A percentile compares a stretch with the other conserved stretches of the same genome.
Conservation (phyloP, 768 basidiomycete species). For the Lyophyllum semitale region DNA sequence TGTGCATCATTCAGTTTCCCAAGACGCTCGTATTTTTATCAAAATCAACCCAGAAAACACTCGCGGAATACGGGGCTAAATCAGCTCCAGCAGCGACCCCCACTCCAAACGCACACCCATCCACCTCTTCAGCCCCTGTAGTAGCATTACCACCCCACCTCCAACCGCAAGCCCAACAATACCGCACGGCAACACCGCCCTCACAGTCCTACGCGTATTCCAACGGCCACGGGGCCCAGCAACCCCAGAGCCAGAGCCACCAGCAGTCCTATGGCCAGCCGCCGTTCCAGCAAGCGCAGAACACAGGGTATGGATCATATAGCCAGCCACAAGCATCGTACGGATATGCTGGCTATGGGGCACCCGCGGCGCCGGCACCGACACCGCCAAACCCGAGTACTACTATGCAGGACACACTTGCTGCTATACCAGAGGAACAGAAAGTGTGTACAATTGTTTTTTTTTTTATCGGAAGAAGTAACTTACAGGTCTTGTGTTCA, state of each 20-base stretch:
- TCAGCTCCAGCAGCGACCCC: slow-evolving; percentile 19
- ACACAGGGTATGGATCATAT: slow-evolving; percentile 4
- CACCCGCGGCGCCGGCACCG: slow-evolving; percentile 28
- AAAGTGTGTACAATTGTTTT: slow-evolving; percentile 42
- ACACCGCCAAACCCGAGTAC: slow-evolving; percentile 19
- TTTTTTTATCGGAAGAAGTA: slow-evolving; percentile 3
- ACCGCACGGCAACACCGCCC: slow-evolving; percentile 37
- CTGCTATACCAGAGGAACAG: slow-evolving; percentile 67
- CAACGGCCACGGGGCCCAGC: slow-evolving; percentile 21
- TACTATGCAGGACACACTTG: slow-evolving; percentile 58
- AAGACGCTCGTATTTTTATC: not conserved
- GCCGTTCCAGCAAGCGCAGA: not conserved
- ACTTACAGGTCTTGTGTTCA: not conserved
- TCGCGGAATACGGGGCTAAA: slow-evolving; percentile 50
- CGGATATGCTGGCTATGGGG: not conserved
- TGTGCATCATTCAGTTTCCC: slow-evolving; percentile 25
- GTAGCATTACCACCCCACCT: slow-evolving; percentile 45
- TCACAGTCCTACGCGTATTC: slow-evolving; percentile 23
- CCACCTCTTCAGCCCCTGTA: slow-evolving; percentile 34
- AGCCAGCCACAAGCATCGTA: slow-evolving; percentile 11
- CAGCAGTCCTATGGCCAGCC: slow-evolving; percentile 13
- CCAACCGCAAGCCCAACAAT: slow-evolving; percentile 26
- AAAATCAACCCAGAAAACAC: slow-evolving; percentile 50
- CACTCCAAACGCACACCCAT: slow-evolving; percentile 25
- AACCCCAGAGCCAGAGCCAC: slow-evolving; percentile 5